These are phyloP conservation scores for Musa balbisiana DNA, from an alignment of 202 grass and related monocot species.

Conservation along the genomic window DNA sequence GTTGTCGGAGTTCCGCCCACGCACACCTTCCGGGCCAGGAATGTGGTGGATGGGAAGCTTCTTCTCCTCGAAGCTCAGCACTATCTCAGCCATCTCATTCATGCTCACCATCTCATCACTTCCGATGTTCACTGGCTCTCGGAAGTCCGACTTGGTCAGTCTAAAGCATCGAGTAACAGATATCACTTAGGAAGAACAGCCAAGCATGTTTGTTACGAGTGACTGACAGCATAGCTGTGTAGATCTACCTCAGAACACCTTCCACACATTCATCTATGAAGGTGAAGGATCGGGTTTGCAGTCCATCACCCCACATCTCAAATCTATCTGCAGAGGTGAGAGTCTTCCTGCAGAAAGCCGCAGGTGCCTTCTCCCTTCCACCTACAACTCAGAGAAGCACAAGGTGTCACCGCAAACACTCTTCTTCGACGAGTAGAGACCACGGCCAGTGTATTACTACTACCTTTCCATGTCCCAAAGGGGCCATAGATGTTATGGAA, in stretches of 20 bases:
- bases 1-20: slow-evolving; percentile 81
- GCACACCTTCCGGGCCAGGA: slow-evolving; percentile 75
- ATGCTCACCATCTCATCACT: slow-evolving; percentile 95
- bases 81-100: slow-evolving; percentile 89
- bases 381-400: slow-evolving; percentile 25
- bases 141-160: slow-evolving; percentile 79
- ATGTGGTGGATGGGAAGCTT: slow-evolving; percentile 78
- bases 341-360: slow-evolving; percentile 80
- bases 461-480: slow-evolving; percentile 98
- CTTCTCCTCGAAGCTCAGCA: slow-evolving; percentile 68
- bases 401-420: not conserved
- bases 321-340: slow-evolving; percentile 64
- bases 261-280: slow-evolving; percentile 90
- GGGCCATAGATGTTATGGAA: slow-evolving; percentile 99
- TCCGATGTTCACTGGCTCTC: slow-evolving; percentile 82
- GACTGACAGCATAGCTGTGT: not conserved
- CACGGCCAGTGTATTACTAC: not conserved
- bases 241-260: slow-evolving; percentile 63
- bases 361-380: slow-evolving; percentile 86
- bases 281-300: slow-evolving; percentile 83
- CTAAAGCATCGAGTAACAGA: slow-evolving; percentile 14
- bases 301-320: slow-evolving; percentile 91
- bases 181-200: not conserved
- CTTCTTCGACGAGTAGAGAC: too few relatives aligned
- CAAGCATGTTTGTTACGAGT: too few relatives aligned